phyloP scores from a whole-genome alignment of 306 rosid species.

The Cercis canadensis region DNA sequence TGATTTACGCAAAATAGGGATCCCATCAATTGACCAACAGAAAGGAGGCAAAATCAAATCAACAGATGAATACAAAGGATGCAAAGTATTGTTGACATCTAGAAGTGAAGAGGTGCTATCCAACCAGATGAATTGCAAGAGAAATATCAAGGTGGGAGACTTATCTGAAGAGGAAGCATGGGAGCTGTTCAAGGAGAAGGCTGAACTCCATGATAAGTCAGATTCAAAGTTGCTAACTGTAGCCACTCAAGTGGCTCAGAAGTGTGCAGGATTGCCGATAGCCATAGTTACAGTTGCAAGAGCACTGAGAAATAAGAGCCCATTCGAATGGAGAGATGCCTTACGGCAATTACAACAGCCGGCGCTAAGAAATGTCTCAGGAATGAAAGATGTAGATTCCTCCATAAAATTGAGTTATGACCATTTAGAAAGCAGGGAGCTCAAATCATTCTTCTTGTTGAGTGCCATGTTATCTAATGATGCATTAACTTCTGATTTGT shows the following conservation, averaged over 20 bases:
- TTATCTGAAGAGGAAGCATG: not conserved
- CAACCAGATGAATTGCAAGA: not conserved
- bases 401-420: not conserved
- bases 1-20: slow-evolving; percentile 5
- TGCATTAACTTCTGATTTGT: not conserved
- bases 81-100: not conserved
- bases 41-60: not conserved
- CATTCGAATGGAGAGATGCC: not conserved
- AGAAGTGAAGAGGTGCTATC: not conserved
- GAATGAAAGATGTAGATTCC: not conserved
- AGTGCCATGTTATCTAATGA: not conserved
- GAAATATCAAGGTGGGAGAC: not conserved
- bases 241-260: not conserved
- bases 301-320: not conserved
- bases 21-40: not conserved
- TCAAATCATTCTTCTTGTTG: not conserved
- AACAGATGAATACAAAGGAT: not conserved
- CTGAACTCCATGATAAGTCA: not conserved
- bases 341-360: not conserved
- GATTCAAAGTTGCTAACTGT: not conserved
- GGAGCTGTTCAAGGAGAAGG: not conserved
- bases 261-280: not conserved
- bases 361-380: not conserved
- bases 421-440: not conserved
- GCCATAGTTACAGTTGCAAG: not conserved